Percentiles rank a stretch among this genome's conserved stretches.
phyloP scores from a whole-genome alignment of 345 rosid species.

The Psidium guajava region DNA sequence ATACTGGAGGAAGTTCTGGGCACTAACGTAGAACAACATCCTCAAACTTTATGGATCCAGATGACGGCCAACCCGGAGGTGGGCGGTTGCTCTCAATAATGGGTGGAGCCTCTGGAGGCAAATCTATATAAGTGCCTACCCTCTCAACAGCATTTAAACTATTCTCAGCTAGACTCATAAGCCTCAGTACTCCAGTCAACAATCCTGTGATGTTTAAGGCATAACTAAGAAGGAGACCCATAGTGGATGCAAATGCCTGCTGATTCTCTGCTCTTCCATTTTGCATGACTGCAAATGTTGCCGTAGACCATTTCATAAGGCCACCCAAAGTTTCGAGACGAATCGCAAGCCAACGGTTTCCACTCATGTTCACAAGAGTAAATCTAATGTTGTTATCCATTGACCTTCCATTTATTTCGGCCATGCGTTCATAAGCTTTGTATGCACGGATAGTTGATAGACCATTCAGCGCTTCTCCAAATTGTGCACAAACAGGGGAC shows the following conservation, averaged over 20 bases:
- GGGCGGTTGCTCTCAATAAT: conserved; percentile 79
- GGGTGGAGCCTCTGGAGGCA: conserved; percentile 84
- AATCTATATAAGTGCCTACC: conserved; percentile 72
- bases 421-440: conserved; percentile 93
- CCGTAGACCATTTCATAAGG: conserved; percentile 96
- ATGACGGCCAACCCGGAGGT: conserved; percentile 99
- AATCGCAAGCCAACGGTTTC: conserved; percentile 96
- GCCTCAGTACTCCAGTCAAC: conserved; percentile 83
- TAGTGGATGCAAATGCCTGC: conserved; percentile 86
- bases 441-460: conserved; percentile 89
- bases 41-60: conserved; percentile 85
- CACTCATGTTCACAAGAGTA: conserved; percentile 84
- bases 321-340: conserved; percentile 93
- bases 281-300: conserved; percentile 97
- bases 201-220: conserved; percentile 82
- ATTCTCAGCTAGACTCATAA: conserved; percentile 98
- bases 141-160: conserved; percentile 96
- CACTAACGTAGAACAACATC: conserved; percentile 91
- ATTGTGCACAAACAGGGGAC: conserved; percentile 99
- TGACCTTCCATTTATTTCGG: conserved; percentile 80
- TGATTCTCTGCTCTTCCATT: conserved; percentile 83
- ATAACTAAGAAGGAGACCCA: conserved; percentile 97
- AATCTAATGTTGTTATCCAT: conserved; percentile 91
- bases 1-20: conserved; percentile 89
- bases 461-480: conserved; percentile 97